Evolutionary conservation across 2,329 filamentous ascomycete species (phyloP), one percentile per base, ranked within the genome.

Genomic region (Verticillium klebahnii): DNA sequence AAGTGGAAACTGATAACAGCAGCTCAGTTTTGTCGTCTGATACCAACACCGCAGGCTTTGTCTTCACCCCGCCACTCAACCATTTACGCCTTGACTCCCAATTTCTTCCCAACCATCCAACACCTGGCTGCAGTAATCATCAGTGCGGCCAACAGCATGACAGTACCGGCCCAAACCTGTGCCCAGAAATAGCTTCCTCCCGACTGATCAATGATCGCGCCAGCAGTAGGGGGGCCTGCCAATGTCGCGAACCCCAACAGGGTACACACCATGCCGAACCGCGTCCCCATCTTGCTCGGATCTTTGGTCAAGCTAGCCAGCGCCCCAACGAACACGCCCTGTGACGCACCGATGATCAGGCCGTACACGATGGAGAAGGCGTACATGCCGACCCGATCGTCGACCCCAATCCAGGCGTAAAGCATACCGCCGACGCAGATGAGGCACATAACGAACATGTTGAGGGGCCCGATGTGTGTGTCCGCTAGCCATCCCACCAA

Each of bases 401-500:
- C 60, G 0, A 89, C 82, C 0, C 79, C 80, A 0, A 81, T 78
- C 87, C 87, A 89, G 29, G 77, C 78, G 57, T 69, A 71, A 15
- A 86, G 69, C 0, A 83, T 72, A 0, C 79, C 77, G 45, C 45
- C 45, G 2, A 50, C 45, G 19, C 45, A 23, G 11, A 12, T 14
- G 9, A 25, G 45, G 0, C 80, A 77, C 2, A 82, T 64, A 15
- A 85, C 74, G 0, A 78, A 78, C 0, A 84, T 78, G 64, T 86
- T 87, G 34, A 88, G 75, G 0, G 84, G 78, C 0, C 86, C 86
- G 29, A 82, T 74, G 58, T 74, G 77, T 0, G 70, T 77, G 66
- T 89, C 85, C 0, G 85, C 85, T 2, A 89, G 71, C 61, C 77
- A 81, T 2, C 81, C 82, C 0, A 83, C 81, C 1, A 88, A 62